phyloP scores from a whole-genome alignment of 208 protist genomes.

The Leptomonas pyrrhocoris region DNA sequence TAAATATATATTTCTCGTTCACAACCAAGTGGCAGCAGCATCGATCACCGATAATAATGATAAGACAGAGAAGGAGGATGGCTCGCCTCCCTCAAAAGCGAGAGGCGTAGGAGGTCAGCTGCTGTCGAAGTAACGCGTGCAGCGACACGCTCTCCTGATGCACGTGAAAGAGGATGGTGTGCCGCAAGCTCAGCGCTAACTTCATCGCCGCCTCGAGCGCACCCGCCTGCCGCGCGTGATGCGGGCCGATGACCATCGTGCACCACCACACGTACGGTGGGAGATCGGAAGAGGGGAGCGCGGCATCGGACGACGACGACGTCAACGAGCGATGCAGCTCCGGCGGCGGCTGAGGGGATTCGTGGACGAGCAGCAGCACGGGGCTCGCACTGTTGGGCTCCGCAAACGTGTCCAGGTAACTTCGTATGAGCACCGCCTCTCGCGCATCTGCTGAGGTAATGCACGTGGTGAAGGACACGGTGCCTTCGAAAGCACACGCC shows the following conservation, averaged over 20 bases:
- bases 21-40: no score
- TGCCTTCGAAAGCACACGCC: neutral
- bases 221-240: neutral
- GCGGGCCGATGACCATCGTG: constrained; percentile 5
- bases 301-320: no score
- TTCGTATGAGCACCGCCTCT: constrained; percentile 2
- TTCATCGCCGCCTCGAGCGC: neutral
- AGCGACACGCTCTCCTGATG: constrained; percentile 9
- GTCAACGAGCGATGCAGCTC: neutral
- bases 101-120: constrained; percentile 7
- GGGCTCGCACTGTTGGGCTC: neutral
- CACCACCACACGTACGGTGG: constrained; percentile 14
- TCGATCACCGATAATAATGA: no score
- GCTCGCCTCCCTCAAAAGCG: neutral
- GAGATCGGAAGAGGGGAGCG: neutral
- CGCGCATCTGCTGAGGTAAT: neutral
- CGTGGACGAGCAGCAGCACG: constrained; percentile 1
- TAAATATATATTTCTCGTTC: no score
- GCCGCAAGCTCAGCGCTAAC: constrained; percentile 5
- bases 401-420: constrained; percentile 16
- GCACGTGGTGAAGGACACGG: constrained; percentile 11
- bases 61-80: neutral
- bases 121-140: constrained; percentile 7
- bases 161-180: constrained; percentile 12
- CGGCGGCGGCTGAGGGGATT: constrained; percentile 7